phyloP scores from a whole-genome alignment of 768 basidiomycete species.

The Lyophyllum shimeji region DNA sequence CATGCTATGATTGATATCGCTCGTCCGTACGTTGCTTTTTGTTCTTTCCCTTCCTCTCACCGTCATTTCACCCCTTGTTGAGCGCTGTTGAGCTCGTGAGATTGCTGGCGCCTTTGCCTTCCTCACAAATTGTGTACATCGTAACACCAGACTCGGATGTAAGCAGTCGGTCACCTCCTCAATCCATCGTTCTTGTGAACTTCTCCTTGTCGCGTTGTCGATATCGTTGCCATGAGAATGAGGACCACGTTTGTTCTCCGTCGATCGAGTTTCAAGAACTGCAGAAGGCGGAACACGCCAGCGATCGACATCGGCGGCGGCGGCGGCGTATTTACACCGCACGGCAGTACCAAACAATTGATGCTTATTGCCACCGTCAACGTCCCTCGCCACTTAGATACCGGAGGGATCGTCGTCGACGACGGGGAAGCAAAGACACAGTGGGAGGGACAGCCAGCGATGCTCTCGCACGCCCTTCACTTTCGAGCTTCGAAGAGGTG shows the following conservation, averaged over 20 bases:
- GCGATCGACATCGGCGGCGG: conserved; percentile 8
- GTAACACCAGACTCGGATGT: conserved; percentile 2
- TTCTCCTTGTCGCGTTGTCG: too few species aligned
- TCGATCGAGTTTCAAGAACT: conserved; percentile 3
- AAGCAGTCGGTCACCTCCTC: conserved; percentile 8
- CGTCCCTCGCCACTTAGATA: neutral
- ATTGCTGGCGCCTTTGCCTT: neutral
- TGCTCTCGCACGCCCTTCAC: neutral
- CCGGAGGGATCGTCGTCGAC: neutral
- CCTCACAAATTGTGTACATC: neutral
- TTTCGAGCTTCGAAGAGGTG: neutral
- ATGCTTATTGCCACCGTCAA: conserved; percentile 1
- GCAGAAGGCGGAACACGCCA: neutral
- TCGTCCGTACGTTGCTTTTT: conserved; percentile 30
- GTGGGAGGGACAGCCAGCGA: neutral
- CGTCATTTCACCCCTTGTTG: conserved; percentile 13
- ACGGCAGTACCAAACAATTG: conserved; percentile 4
- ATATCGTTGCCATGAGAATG: conserved; percentile 1
- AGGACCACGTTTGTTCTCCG: neutral
- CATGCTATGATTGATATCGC: conserved; percentile 12
- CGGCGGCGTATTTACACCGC: conserved; percentile 9
- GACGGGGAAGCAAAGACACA: neutral
- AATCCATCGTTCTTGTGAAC: neutral
- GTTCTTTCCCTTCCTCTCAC: conserved; percentile 21
- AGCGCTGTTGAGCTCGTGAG: conserved; percentile 7